Percentiles rank a stretch among this genome's conserved stretches.
Conservation (phyloP, 169 alveolate genomes). For the Cryptosporidium canis region DNA sequence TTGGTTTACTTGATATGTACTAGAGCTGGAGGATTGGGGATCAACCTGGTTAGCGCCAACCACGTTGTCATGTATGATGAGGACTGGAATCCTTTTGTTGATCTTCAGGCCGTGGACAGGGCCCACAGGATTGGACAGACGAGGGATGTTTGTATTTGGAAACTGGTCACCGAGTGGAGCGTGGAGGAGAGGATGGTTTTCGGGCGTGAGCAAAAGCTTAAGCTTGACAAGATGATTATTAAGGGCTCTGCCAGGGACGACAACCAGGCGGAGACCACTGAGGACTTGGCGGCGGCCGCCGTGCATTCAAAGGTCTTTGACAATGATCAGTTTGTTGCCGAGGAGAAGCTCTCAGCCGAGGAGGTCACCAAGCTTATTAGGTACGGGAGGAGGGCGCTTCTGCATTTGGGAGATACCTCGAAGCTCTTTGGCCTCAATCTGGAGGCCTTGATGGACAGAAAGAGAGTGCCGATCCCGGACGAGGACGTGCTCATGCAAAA, state of each 20-base stretch:
- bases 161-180: slow-evolving; percentile 95
- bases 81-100: slow-evolving; percentile 99
- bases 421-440: slow-evolving; percentile 12
- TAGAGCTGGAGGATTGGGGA: slow-evolving; percentile 95
- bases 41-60: slow-evolving; percentile 96
- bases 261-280: slow-evolving; percentile 71
- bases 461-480: slow-evolving; percentile 67
- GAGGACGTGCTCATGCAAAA: slow-evolving; percentile 69
- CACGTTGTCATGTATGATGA: slow-evolving; percentile 98
- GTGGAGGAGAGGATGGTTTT: slow-evolving; percentile 98
- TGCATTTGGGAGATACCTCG: slow-evolving; percentile 69
- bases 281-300: slow-evolving; percentile 76
- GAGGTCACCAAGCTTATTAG: slow-evolving; percentile 60
- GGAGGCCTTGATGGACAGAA: slow-evolving; percentile 62
- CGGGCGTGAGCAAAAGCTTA: slow-evolving; percentile 92
- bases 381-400: slow-evolving; percentile 53
- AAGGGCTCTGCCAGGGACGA: slow-evolving; percentile 75
- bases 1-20: slow-evolving; percentile 88
- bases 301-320: slow-evolving; percentile 72
- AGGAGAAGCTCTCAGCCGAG: slow-evolving; percentile 68
- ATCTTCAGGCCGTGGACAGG: slow-evolving; percentile 98
- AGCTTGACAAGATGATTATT: slow-evolving; percentile 86
- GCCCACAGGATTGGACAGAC: slow-evolving; percentile 99
- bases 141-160: slow-evolving; percentile 95
- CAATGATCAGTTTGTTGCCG: slow-evolving; percentile 62